These are phyloP conservation scores for Gilbertella persicaria DNA, from an alignment of 371 early-diverging fungal species.

Conservation along the genomic window DNA sequence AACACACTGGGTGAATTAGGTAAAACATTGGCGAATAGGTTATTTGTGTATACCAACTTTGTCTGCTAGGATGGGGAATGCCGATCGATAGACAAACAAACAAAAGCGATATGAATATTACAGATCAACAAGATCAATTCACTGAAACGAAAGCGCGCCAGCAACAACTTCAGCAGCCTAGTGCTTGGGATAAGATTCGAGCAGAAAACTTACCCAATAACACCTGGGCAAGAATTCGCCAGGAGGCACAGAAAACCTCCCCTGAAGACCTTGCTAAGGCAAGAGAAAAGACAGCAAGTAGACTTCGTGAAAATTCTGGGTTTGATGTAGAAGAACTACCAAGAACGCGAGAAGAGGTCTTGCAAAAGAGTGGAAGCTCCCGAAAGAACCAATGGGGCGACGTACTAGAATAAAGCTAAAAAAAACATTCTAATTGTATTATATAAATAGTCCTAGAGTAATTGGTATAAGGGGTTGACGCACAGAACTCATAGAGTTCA, in stretches of 20 bases:
- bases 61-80: constrained; percentile 11
- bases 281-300: constrained; percentile 21
- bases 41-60: neutral
- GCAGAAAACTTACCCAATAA: constrained; percentile 39
- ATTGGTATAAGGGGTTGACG: no score
- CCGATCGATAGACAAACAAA: neutral
- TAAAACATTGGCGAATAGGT: neutral
- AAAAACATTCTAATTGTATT: neutral
- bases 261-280: constrained; percentile 16
- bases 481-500: neutral
- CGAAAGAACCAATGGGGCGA: constrained; percentile 50
- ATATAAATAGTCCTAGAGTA: no score
- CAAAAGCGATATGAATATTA: constrained; percentile 4
- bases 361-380: constrained; percentile 13
- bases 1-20: neutral
- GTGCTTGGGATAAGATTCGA: constrained; percentile 51
- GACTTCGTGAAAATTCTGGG: constrained; percentile 28
- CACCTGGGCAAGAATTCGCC: constrained; percentile 42
- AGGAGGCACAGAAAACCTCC: constrained; percentile 36
- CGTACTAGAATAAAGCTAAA: constrained; percentile 22
- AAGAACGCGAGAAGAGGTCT: constrained; percentile 45
- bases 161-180: constrained; percentile 20
- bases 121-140: constrained; percentile 7
- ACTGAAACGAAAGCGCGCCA: constrained; percentile 6
- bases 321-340: constrained; percentile 34